These are phyloP conservation scores for Suillus hirtellus DNA, from an alignment of 768 basidiomycete species.

Conservation along the genomic window DNA sequence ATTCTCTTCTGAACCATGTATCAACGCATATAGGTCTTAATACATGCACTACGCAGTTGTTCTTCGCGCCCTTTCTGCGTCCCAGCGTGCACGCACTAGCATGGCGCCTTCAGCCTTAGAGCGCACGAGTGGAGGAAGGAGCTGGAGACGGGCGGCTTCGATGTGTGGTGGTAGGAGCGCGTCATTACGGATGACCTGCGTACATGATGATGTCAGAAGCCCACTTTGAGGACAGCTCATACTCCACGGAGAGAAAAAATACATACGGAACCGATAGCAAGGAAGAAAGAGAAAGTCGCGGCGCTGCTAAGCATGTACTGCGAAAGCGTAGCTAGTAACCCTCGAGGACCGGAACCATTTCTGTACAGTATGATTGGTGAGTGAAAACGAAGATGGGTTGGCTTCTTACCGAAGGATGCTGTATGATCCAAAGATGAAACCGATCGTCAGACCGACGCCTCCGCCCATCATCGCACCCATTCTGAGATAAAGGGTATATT, in stretches of 20 bases:
- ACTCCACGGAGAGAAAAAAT: slow-evolving; percentile 4
- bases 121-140: slow-evolving; percentile 55
- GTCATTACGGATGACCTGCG: slow-evolving; percentile 89
- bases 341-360: slow-evolving; percentile 88
- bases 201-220: slow-evolving; percentile 5
- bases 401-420: slow-evolving; percentile 80
- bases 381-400: slow-evolving; percentile 5
- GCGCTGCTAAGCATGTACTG: slow-evolving; percentile 99
- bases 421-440: slow-evolving; percentile 95
- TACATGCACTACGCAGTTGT: slow-evolving; percentile 16
- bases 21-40: slow-evolving; percentile 14
- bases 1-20: slow-evolving; percentile 16
- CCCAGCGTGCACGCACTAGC: slow-evolving; percentile 76
- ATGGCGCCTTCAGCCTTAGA: slow-evolving; percentile 68
- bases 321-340: slow-evolving; percentile 86
- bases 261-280: slow-evolving; percentile 87
- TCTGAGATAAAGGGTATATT: slow-evolving; percentile 40
- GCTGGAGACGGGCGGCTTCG: slow-evolving; percentile 63
- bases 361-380: slow-evolving; percentile 39
- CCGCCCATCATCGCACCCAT: slow-evolving; percentile 94
- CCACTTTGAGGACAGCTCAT: slow-evolving; percentile 1
- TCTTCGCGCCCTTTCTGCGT: slow-evolving; percentile 50
- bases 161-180: slow-evolving; percentile 55
- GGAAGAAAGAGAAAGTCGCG: slow-evolving; percentile 97
- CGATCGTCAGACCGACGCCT: slow-evolving; percentile 94